phyloP scores from a whole-genome alignment of 257 asterid genomes.

The Gynochthodes officinalis region DNA sequence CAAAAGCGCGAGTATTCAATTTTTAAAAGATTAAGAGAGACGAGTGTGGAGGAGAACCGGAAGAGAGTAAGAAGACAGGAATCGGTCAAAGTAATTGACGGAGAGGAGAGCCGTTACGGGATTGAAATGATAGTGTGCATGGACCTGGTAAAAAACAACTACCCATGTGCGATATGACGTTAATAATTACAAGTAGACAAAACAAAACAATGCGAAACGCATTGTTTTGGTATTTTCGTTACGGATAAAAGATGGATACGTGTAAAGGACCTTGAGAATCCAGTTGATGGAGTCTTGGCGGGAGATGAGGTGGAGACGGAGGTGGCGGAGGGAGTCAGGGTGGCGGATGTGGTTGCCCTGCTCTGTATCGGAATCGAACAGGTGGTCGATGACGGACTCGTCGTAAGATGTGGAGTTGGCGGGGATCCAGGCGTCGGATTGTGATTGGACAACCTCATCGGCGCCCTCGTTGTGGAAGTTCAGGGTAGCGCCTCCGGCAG shows the following conservation, averaged over 20 bases:
- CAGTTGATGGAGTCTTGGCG: slow-evolving; percentile 55
- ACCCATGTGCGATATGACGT: neutral
- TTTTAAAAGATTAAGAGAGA: too few species aligned
- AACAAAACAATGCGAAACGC: neutral
- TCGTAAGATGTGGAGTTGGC: neutral
- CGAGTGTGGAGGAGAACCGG: slow-evolving; percentile 4
- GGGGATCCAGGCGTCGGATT: slow-evolving; percentile 13
- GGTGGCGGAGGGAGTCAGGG: slow-evolving; percentile 34
- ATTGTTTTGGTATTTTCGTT: neutral
- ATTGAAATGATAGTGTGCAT: slow-evolving; percentile 38
- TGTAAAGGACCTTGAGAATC: slow-evolving; percentile 42
- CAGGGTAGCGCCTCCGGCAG: slow-evolving; percentile 4
- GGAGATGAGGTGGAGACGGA: slow-evolving; percentile 23
- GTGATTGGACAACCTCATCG: slow-evolving; percentile 11
- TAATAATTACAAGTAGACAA: neutral
- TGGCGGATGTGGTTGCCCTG: slow-evolving; percentile 32
- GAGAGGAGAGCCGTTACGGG: slow-evolving; percentile 55
- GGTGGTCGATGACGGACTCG: slow-evolving; percentile 24
- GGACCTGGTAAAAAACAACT: slow-evolving; percentile 25
- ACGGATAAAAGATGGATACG: neutral
- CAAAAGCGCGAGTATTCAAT: too few species aligned
- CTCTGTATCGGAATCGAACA: slow-evolving; percentile 41
- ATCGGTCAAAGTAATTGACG: slow-evolving; percentile 54
- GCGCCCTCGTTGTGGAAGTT: slow-evolving; percentile 16
- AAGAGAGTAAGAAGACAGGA: slow-evolving; percentile 12